Conservation (phyloP, 192 early-diverging fungal species). For the Coemansia sp. region DNA sequence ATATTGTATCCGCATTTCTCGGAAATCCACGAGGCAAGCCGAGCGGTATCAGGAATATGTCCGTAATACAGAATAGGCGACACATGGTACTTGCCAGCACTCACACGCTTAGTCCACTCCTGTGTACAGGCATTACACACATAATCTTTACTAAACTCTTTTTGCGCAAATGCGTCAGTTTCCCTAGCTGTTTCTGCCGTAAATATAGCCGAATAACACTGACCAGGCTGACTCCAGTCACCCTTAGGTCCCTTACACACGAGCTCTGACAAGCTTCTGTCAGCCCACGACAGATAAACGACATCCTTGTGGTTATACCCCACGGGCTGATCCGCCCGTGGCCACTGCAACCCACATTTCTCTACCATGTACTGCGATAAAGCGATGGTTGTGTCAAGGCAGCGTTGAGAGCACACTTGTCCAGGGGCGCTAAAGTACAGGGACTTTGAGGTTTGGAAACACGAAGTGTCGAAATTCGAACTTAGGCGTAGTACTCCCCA, state of each 20-base stretch:
- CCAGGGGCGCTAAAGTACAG: conserved; percentile 50
- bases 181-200: conserved; percentile 37
- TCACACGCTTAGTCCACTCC: conserved; percentile 38
- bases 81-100: conserved; percentile 26
- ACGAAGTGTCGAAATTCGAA: conserved; percentile 31
- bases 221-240: conserved; percentile 15
- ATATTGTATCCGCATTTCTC: conserved; percentile 49
- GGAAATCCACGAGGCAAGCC: conserved; percentile 51
- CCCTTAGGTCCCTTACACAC: conserved; percentile 39
- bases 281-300: conserved; percentile 50
- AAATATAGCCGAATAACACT: conserved; percentile 45
- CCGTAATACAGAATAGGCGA: conserved; percentile 55
- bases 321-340: conserved; percentile 21
- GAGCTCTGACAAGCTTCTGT: conserved; percentile 24
- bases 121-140: conserved; percentile 44
- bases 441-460: conserved; percentile 31
- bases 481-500: conserved; percentile 20
- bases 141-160: conserved; percentile 10
- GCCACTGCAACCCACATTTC: conserved; percentile 26
- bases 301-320: conserved; percentile 52
- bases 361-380: conserved; percentile 39
- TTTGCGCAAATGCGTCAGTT: conserved; percentile 10
- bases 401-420: conserved; percentile 33
- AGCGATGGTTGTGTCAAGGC: conserved; percentile 38
- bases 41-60: conserved; percentile 43